Evolutionary conservation across 2,329 filamentous ascomycete genomes (phyloP).

Genomic region (Fusarium coicis): DNA sequence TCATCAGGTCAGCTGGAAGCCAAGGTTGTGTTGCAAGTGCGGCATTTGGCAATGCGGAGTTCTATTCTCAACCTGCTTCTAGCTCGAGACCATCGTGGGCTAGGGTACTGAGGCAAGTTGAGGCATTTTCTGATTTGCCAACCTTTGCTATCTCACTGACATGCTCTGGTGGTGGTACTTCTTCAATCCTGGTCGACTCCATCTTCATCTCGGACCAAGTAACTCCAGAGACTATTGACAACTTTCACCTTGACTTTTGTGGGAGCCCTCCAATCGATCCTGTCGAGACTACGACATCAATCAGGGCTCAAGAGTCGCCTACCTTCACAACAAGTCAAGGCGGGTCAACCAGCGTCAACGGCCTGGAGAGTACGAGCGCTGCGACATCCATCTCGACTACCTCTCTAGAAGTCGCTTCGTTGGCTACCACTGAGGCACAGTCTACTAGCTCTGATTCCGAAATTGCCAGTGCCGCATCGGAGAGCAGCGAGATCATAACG

Average conservation of each 20-base stretch:
- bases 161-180: neutral
- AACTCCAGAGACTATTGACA: constrained; percentile 9
- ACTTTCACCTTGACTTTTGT: constrained; percentile 7
- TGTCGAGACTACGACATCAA: neutral
- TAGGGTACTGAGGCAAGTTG: neutral
- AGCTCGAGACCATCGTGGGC: neutral
- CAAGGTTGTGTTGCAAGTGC: neutral
- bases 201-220: constrained; percentile 25
- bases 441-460: neutral
- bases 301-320: neutral
- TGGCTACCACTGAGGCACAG: neutral
- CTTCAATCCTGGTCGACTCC: constrained; percentile 9
- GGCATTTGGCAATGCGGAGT: neutral
- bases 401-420: neutral
- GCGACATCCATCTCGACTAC: neutral
- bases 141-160: constrained; percentile 8
- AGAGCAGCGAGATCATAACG: neutral
- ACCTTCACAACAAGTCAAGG: neutral
- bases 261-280: neutral
- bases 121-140: neutral
- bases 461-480: neutral
- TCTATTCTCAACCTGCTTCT: neutral
- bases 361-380: neutral
- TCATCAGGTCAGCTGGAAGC: neutral
- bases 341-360: neutral